Evolutionary conservation across 371 early-diverging fungal species (phyloP).

Genomic region (Lichtheimia corymbifera): DNA sequence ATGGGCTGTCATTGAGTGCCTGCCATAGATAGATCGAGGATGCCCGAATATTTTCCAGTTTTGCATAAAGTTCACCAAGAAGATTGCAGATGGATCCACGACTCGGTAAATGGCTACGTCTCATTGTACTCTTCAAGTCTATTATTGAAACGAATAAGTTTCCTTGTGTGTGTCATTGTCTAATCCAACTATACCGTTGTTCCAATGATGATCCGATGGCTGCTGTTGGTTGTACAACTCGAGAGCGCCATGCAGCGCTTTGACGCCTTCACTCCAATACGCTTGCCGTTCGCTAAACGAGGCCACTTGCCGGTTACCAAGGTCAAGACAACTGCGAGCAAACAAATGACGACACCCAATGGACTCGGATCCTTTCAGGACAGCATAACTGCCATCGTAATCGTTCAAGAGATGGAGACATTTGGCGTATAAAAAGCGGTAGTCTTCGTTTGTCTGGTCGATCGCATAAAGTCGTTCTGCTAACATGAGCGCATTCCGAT

Average conservation of each 20-base stretch:
- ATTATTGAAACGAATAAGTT: slow-evolving; percentile 1
- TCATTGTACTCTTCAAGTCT: slow-evolving; percentile 40
- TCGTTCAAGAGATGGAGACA: slow-evolving; percentile 38
- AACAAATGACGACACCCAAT: slow-evolving; percentile 41
- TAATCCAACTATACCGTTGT: slow-evolving; percentile 46
- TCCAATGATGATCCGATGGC: slow-evolving; percentile 25
- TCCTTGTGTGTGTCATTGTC: background rate
- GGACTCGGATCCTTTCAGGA: slow-evolving; percentile 25
- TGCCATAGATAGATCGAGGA: slow-evolving; percentile 21
- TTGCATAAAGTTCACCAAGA: slow-evolving; percentile 41
- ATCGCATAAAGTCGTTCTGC: slow-evolving; percentile 51
- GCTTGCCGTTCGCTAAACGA: slow-evolving; percentile 28
- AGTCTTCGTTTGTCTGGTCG: slow-evolving; percentile 38
- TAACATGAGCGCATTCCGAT: slow-evolving; percentile 41
- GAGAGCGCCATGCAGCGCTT: slow-evolving; percentile 33
- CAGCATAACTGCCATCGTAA: slow-evolving; percentile 33
- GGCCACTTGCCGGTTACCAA: slow-evolving; percentile 47
- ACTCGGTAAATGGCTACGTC: slow-evolving; percentile 34
- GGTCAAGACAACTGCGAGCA: slow-evolving; percentile 44
- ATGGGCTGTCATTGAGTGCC: slow-evolving; percentile 30
- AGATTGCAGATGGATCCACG: slow-evolving; percentile 28
- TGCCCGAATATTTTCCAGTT: slow-evolving; percentile 35
- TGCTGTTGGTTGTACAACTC: slow-evolving; percentile 12
- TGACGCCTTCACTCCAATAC: slow-evolving; percentile 51
- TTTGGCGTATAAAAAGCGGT: slow-evolving; percentile 42